phyloP scores from a whole-genome alignment of 495 filamentous ascomycete genomes.

The Aspergillus leporis region DNA sequence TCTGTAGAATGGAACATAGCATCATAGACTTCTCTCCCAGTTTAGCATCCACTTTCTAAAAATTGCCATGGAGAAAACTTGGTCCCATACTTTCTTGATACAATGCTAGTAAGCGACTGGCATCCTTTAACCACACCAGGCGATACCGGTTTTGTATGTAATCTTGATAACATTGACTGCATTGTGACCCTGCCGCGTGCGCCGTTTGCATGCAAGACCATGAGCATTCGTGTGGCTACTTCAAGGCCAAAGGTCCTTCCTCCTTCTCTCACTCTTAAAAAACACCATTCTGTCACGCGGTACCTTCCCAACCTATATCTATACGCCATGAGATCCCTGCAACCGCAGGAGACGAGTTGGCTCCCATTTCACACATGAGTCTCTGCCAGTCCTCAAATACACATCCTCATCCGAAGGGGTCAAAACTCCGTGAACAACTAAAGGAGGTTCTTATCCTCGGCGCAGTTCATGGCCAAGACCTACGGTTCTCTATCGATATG shows the following conservation, averaged over 20 bases:
- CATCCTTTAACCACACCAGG: background rate
- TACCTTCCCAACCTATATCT: constrained; percentile 9
- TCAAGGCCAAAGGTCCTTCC: constrained; percentile 34
- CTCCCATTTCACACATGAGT: constrained; percentile 19
- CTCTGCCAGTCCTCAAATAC: constrained; percentile 9
- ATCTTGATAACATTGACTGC: constrained; percentile 30
- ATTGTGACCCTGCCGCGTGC: constrained; percentile 41
- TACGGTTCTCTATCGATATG: constrained; percentile 23
- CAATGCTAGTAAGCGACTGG: background rate
- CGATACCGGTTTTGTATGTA: constrained; percentile 26
- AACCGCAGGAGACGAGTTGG: constrained; percentile 11
- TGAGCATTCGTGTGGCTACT: constrained; percentile 23
- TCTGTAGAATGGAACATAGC: constrained; percentile 5
- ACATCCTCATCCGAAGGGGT: constrained; percentile 6
- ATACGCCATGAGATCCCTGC: constrained; percentile 22
- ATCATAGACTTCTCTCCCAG: constrained; percentile 12
- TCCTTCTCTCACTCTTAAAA: constrained; percentile 8
- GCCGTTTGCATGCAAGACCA: constrained; percentile 42
- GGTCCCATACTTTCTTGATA: background rate
- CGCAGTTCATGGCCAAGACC: constrained; percentile 21
- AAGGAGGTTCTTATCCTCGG: constrained; percentile 13
- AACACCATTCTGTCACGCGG: constrained; percentile 19
- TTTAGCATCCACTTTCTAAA: constrained; percentile 5
- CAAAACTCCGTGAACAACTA: constrained; percentile 13
- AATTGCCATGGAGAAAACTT: background rate